These are phyloP conservation scores for Peronosclerospora sorghi DNA, from an alignment of 352 stramenopile species.

Conservation along the genomic window DNA sequence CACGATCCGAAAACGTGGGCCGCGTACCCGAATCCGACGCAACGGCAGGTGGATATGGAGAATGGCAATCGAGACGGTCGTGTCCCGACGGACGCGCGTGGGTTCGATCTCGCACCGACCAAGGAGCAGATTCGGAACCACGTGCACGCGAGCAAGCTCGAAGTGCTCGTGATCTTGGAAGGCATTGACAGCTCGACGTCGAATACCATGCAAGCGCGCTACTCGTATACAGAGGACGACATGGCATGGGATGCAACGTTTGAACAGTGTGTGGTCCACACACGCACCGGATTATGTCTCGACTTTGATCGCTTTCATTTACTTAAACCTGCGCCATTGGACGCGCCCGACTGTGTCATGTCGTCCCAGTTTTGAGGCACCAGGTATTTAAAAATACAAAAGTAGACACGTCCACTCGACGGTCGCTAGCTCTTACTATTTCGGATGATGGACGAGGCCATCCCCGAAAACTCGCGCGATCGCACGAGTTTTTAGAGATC, in stretches of 20 bases:
- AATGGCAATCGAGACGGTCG: conserved; percentile 73
- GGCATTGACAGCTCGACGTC: conserved; percentile 78
- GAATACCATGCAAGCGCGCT: conserved; percentile 79
- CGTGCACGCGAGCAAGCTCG: conserved; percentile 49
- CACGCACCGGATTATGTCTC: conserved; percentile 39
- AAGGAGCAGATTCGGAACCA: conserved; percentile 64
- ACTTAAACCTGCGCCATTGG: conserved; percentile 49
- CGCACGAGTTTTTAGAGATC: too few relatives aligned
- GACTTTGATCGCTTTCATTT: conserved; percentile 81
- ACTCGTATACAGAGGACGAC: conserved; percentile 74
- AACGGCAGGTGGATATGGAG: conserved; percentile 68
- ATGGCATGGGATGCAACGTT: conserved; percentile 77
- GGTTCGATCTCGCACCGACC: conserved; percentile 52
- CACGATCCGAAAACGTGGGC: conserved; percentile 38
- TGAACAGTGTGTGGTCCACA: conserved; percentile 60
- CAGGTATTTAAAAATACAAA: too few relatives aligned
- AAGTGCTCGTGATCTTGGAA: conserved; percentile 75
- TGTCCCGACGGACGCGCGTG: conserved; percentile 6
- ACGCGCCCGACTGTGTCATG: conserved; percentile 34
- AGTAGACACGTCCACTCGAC: too few relatives aligned
- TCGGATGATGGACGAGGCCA: too few relatives aligned
- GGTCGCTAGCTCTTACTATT: too few relatives aligned
- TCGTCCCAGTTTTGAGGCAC: too few relatives aligned
- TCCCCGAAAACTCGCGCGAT: too few relatives aligned
- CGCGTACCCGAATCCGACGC: conserved; percentile 58